These are phyloP conservation scores for Pterocarpus santalinus DNA, from an alignment of 306 rosid species.

Conservation along the genomic window DNA sequence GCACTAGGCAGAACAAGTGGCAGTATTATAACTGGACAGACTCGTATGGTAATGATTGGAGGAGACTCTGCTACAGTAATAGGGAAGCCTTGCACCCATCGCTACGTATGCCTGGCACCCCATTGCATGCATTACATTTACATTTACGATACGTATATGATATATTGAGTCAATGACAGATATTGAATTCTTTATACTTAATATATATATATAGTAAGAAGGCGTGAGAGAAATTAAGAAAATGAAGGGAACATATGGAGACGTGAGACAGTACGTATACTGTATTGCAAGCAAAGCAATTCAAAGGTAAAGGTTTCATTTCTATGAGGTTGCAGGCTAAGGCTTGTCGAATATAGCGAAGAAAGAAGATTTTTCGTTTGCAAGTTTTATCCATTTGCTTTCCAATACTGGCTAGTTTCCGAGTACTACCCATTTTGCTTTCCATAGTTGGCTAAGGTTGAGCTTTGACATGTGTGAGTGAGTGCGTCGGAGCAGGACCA, in stretches of 20 bases:
- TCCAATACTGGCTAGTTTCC: neutral
- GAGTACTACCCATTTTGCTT: neutral
- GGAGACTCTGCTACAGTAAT: neutral
- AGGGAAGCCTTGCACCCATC: conserved; percentile 64
- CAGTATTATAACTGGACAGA: conserved; percentile 29
- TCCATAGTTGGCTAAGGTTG: neutral
- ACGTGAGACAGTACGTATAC: conserved; percentile 45
- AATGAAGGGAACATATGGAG: conserved; percentile 25
- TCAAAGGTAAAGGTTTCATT: conserved; percentile 36
- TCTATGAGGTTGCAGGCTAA: neutral
- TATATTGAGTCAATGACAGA: neutral
- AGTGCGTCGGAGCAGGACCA: conserved; percentile 30
- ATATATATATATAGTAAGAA: neutral
- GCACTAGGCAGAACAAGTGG: conserved; percentile 30
- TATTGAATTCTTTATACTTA: conserved; percentile 31
- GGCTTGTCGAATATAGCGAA: conserved; percentile 15
- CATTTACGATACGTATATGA: neutral
- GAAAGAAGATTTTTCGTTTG: conserved; percentile 18
- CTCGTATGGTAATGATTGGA: conserved; percentile 10
- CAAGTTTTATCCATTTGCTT: conserved; percentile 37
- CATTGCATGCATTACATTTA: conserved; percentile 38
- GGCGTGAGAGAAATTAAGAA: conserved; percentile 5
- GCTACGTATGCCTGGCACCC: conserved; percentile 59
- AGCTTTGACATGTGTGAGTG: neutral
- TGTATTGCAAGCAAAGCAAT: conserved; percentile 85